Evolutionary conservation across 2,329 filamentous ascomycete species (phyloP).

Genomic region (Paraphaeosphaeria minitans): DNA sequence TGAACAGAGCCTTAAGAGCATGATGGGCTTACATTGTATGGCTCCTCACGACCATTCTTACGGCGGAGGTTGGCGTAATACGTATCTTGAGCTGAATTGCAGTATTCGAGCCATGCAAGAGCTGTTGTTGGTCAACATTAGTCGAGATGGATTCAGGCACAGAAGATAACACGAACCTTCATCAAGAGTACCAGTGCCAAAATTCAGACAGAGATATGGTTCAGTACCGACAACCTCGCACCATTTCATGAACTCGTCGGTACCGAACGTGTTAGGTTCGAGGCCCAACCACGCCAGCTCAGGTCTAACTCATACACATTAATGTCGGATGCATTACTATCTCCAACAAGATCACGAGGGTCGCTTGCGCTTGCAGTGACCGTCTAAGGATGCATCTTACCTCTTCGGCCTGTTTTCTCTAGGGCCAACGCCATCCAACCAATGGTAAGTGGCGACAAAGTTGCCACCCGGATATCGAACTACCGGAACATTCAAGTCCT

Average conservation of each 20-base stretch:
- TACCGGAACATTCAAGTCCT: conserved; percentile 76
- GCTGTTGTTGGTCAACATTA: conserved; percentile 44
- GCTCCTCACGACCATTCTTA: conserved; percentile 74
- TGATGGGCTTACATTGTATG: conserved; percentile 65
- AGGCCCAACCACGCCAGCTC: conserved; percentile 80
- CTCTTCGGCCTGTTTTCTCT: conserved; percentile 67
- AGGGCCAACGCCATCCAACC: conserved; percentile 80
- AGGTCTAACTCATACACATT: conserved; percentile 52
- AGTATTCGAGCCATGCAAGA: conserved; percentile 84
- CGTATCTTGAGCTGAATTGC: conserved; percentile 77
- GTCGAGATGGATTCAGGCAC: not conserved
- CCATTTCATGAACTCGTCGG: conserved; percentile 86
- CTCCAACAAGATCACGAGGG: not conserved
- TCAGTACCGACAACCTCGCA: conserved; percentile 74
- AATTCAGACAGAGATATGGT: conserved; percentile 80
- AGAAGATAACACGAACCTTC: conserved; percentile 49
- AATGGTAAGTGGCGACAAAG: conserved; percentile 84
- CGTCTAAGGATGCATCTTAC: conserved; percentile 35
- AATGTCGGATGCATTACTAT: not conserved
- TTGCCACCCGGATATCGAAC: conserved; percentile 84
- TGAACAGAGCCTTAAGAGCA: no score
- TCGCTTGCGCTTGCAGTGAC: conserved; percentile 4
- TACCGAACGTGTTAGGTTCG: conserved; percentile 81
- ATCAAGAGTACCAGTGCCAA: conserved; percentile 70
- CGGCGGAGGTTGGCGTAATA: conserved; percentile 82